Conservation (phyloP, 768 basidiomycete genomes). For the Trichaptum fuscoviolaceum region DNA sequence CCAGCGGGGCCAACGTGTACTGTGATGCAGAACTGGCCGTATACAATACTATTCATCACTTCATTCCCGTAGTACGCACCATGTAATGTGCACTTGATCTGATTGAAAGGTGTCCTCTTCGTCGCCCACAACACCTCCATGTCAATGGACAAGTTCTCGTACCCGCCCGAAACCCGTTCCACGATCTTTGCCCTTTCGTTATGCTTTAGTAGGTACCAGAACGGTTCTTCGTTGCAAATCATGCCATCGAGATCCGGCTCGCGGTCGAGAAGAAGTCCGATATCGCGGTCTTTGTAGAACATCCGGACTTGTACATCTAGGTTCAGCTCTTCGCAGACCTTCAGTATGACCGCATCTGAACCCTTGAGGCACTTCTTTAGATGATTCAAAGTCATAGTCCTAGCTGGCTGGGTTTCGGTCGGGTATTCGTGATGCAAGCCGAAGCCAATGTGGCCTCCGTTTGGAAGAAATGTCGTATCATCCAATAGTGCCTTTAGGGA, state of each 20-base stretch:
- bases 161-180: no score
- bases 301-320: constrained; percentile 18
- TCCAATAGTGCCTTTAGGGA: constrained; percentile 24
- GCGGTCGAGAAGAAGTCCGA: no score
- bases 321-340: constrained; percentile 17
- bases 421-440: no score
- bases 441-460: constrained; percentile 35
- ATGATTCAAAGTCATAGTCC: no score
- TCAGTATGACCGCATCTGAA: constrained; percentile 17
- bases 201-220: no score
- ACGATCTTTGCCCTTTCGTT: no score
- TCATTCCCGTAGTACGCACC: constrained; percentile 21
- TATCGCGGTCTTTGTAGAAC: no score
- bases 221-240: no score
- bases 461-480: constrained; percentile 29
- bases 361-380: no score
- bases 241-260: no score
- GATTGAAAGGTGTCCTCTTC: no score
- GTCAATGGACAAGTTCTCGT: constrained; percentile 2
- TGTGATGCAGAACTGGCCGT: constrained; percentile 18
- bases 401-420: no score
- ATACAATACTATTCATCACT: constrained; percentile 9
- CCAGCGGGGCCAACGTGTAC: constrained; percentile 3
- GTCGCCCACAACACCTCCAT: constrained; percentile 9
- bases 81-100: constrained; percentile 8